Evolutionary conservation across 768 basidiomycete genomes (phyloP).

Genomic region (Chalciporus sphaerocephalus): DNA sequence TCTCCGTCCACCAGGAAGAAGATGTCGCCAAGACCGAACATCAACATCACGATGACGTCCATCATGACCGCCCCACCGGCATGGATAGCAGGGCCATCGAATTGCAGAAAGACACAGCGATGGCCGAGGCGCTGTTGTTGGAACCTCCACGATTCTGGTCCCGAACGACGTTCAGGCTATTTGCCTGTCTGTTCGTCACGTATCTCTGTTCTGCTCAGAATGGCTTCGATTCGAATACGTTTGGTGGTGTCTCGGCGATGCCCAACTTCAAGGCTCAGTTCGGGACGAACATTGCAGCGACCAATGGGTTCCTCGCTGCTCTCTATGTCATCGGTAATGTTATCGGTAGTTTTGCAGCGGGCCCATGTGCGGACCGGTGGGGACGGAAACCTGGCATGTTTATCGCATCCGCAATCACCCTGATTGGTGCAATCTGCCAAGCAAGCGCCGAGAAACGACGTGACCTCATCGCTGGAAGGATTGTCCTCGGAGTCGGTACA

Average conservation of each 20-base stretch:
- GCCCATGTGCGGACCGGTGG: constrained; percentile 17
- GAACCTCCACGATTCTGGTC: constrained; percentile 11
- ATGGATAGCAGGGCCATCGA: background rate
- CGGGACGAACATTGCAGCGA: constrained; percentile 21
- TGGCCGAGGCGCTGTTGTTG: constrained; percentile 9
- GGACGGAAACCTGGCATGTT: constrained; percentile 27
- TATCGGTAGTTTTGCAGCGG: constrained; percentile 22
- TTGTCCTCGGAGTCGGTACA: constrained; percentile 17
- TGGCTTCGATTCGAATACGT: constrained; percentile 28
- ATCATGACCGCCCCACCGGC: background rate
- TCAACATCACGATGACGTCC: too few relatives aligned
- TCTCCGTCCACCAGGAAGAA: background rate
- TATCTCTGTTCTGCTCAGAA: constrained; percentile 28
- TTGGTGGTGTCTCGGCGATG: constrained; percentile 27
- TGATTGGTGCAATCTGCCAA: constrained; percentile 15
- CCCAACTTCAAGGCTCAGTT: constrained; percentile 23
- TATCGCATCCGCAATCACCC: constrained; percentile 16
- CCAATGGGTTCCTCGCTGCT: constrained; percentile 26
- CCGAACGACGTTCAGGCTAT: constrained; percentile 6
- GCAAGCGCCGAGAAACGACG: constrained; percentile 11
- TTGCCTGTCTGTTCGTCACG: constrained; percentile 20
- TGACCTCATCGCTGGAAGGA: constrained; percentile 19
- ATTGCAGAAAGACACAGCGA: background rate
- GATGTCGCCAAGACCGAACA: background rate
- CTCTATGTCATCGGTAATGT: constrained; percentile 27